These are phyloP conservation scores for Microdochium nivale DNA, from an alignment of 2,329 filamentous ascomycete species.

Conservation along the genomic window DNA sequence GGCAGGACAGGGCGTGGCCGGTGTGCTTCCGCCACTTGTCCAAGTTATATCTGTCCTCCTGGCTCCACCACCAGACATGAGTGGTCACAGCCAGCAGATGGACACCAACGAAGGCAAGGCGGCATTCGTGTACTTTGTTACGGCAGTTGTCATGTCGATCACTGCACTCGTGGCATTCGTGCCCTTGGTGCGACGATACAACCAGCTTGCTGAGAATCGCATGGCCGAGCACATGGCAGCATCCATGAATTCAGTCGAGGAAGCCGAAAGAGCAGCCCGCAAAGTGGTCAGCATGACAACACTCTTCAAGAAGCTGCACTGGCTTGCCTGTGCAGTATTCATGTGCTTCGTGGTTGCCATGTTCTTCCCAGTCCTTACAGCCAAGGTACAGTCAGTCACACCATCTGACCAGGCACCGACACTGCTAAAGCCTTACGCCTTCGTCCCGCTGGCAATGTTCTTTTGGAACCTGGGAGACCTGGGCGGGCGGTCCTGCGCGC, in stretches of 20 bases:
- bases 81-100: slow-evolving; percentile 18
- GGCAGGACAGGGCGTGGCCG: slow-evolving; percentile 86
- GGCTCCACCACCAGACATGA: slow-evolving; percentile 35
- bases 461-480: slow-evolving; percentile 92
- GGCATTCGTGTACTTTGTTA: slow-evolving; percentile 86
- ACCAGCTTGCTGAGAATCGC: slow-evolving; percentile 40
- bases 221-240: slow-evolving; percentile 39
- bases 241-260: slow-evolving; percentile 41
- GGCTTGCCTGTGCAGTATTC: slow-evolving; percentile 68
- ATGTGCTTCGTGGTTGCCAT: slow-evolving; percentile 79
- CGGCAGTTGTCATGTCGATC: slow-evolving; percentile 69
- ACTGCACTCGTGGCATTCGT: slow-evolving; percentile 65
- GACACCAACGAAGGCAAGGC: slow-evolving; percentile 43
- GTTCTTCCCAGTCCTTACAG: slow-evolving; percentile 91
- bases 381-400: slow-evolving; percentile 47
- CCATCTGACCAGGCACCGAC: slow-evolving; percentile 32
- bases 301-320: slow-evolving; percentile 71
- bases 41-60: slow-evolving; percentile 78
- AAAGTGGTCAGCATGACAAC: slow-evolving; percentile 46
- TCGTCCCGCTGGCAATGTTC: slow-evolving; percentile 84
- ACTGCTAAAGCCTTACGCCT: slow-evolving; percentile 64
- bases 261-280: slow-evolving; percentile 41
- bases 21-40: slow-evolving; percentile 73
- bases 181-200: slow-evolving; percentile 58
- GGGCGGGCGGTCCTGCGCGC: slow-evolving; percentile 60